phyloP scores from a whole-genome alignment of 805 yeast species.

The Yamadazyma nakazawae region DNA sequence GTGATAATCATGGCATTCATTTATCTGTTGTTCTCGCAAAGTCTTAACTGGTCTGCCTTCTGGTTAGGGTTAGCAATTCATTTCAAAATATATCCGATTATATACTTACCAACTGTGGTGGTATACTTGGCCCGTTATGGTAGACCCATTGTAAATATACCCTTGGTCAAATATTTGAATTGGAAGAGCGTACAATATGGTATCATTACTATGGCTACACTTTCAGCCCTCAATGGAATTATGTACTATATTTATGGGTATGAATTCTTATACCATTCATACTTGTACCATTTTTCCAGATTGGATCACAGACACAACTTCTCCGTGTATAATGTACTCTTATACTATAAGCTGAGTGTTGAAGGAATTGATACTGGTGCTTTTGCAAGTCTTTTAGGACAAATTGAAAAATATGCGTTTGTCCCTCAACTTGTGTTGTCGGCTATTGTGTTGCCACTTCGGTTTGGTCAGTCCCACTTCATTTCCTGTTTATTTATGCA shows the following conservation, averaged over 20 bases:
- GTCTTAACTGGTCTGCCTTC: constrained; percentile 32
- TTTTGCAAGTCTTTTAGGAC: constrained; percentile 14
- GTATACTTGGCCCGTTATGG: constrained; percentile 35
- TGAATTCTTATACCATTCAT: constrained; percentile 74
- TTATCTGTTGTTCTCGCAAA: constrained; percentile 38
- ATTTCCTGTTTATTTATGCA: constrained; percentile 37
- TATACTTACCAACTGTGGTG: constrained; percentile 74
- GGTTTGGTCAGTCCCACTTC: constrained; percentile 29
- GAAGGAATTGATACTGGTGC: background rate
- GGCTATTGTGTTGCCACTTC: constrained; percentile 55
- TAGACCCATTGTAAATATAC: constrained; percentile 21
- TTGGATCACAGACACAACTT: constrained; percentile 95
- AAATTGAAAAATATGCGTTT: constrained; percentile 65
- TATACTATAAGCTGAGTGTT: constrained; percentile 57
- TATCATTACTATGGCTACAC: constrained; percentile 38
- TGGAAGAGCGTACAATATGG: constrained; percentile 23
- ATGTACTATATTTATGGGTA: constrained; percentile 73
- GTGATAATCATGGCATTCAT: constrained; percentile 65
- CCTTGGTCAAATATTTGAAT: constrained; percentile 41
- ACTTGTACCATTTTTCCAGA: constrained; percentile 76
- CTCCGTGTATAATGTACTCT: constrained; percentile 74
- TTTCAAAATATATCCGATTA: constrained; percentile 87
- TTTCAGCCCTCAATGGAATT: constrained; percentile 44
- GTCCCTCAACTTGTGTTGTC: constrained; percentile 74
- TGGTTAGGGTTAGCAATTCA: constrained; percentile 79